Percentiles rank a stretch among this genome's conserved stretches.
These are phyloP conservation scores for Anacardium occidentale DNA, from an alignment of 345 rosid genomes.

Conservation along the genomic window DNA sequence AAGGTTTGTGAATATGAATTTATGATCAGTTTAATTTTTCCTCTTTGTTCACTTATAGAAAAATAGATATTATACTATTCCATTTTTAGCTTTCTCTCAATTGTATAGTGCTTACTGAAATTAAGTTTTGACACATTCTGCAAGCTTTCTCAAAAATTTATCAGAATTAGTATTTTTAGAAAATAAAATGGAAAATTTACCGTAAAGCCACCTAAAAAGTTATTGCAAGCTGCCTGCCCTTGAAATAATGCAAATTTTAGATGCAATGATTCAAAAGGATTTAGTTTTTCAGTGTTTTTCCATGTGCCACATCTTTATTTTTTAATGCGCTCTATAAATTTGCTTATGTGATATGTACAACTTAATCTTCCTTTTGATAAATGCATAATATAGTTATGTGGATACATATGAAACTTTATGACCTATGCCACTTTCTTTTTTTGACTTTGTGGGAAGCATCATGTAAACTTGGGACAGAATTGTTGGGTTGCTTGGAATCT, in stretches of 20 bases:
- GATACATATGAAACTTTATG: background rate
- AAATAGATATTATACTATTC: background rate
- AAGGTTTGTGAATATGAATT: background rate
- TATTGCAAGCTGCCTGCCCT: background rate
- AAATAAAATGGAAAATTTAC: background rate
- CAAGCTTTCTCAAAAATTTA: background rate
- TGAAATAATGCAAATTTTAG: background rate
- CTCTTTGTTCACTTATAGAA: background rate
- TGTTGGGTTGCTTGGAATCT: background rate
- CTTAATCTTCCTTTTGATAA: background rate
- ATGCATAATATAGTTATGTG: background rate
- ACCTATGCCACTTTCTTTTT: background rate
- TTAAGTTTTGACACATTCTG: background rate
- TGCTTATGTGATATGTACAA: background rate
- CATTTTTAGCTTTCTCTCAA: background rate
- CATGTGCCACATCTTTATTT: too few species aligned
- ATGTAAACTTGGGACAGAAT: background rate
- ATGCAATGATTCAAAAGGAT: background rate
- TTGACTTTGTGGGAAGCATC: slow-evolving; percentile 3
- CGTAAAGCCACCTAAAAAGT: background rate
- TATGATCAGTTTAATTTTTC: too few species aligned
- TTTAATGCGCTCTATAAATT: background rate
- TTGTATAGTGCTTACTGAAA: background rate
- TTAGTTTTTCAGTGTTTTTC: background rate
- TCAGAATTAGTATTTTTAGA: background rate